Conservation (phyloP, 352 stramenopile species). For the Pythium aquatile region DNA sequence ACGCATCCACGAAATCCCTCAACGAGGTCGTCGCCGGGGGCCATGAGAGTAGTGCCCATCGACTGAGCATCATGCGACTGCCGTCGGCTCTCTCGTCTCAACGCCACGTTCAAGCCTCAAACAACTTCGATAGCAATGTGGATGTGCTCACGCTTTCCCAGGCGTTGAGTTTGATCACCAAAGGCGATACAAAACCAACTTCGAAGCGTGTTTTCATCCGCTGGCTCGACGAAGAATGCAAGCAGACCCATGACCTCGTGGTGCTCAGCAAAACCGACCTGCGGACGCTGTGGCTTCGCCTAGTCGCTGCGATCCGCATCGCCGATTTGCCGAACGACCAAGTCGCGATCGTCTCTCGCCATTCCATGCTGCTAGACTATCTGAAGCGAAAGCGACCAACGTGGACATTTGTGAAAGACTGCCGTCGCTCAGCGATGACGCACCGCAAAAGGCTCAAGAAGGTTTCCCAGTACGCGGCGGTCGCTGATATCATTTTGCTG, state of each 20-base stretch:
- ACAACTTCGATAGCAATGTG: background rate
- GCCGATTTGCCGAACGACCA: slow-evolving; percentile 25
- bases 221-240: slow-evolving; percentile 25
- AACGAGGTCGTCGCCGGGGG: background rate
- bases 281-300: slow-evolving; percentile 23
- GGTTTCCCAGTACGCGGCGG: slow-evolving; percentile 28
- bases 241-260: slow-evolving; percentile 14
- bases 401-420: slow-evolving; percentile 44
- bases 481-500: slow-evolving; percentile 33
- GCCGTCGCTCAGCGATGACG: slow-evolving; percentile 20
- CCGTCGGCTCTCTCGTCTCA: slow-evolving; percentile 5
- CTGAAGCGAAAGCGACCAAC: slow-evolving; percentile 29
- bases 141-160: slow-evolving; percentile 23
- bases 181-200: background rate
- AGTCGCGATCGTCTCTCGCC: slow-evolving; percentile 32
- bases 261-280: slow-evolving; percentile 22
- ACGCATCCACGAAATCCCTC: slow-evolving; percentile 11
- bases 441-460: slow-evolving; percentile 26
- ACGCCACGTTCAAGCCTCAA: background rate
- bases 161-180: slow-evolving; percentile 1
- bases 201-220: slow-evolving; percentile 15
- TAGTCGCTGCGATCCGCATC: slow-evolving; percentile 34
- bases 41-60: background rate
- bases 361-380: slow-evolving; percentile 27
- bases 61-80: background rate